Conservation (phyloP, 2,329 filamentous ascomycete species). For the Colletotrichum musicola region DNA sequence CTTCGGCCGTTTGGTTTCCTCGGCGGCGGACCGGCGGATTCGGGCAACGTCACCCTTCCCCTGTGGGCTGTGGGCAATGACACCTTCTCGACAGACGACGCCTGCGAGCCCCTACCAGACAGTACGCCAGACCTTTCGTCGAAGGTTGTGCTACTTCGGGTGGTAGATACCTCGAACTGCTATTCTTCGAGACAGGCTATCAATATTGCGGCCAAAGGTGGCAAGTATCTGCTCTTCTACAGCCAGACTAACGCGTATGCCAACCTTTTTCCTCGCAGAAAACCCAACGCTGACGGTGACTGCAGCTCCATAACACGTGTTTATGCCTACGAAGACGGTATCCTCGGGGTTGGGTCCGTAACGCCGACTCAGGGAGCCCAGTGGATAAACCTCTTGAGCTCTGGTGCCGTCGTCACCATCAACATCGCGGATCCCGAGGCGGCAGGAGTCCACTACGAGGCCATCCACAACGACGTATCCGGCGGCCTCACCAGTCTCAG, state of each 20-base stretch:
- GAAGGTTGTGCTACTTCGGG: conserved; percentile 55
- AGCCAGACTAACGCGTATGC: conserved; percentile 4
- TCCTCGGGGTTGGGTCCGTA: not conserved
- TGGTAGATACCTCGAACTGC: conserved; percentile 47
- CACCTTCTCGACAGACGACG: conserved; percentile 41
- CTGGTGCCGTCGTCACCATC: conserved; percentile 50
- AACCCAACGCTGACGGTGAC: no score
- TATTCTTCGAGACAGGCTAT: conserved; percentile 50
- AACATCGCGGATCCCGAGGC: not conserved
- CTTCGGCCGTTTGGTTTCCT: conserved; percentile 27
- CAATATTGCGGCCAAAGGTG: conserved; percentile 56
- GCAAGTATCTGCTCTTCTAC: conserved; percentile 47
- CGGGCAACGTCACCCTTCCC: conserved; percentile 27
- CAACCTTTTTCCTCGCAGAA: not conserved
- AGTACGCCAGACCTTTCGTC: conserved; percentile 52
- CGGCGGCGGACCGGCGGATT: conserved; percentile 8
- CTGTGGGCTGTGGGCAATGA: conserved; percentile 25
- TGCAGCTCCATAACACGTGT: not conserved
- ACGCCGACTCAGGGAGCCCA: conserved; percentile 4
- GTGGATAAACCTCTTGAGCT: conserved; percentile 5
- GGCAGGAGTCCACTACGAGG: conserved; percentile 3
- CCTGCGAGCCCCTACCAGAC: conserved; percentile 43
- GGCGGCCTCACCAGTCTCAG: conserved; percentile 17
- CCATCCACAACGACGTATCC: not conserved
- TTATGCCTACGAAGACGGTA: conserved; percentile 7